phyloP scores from a whole-genome alignment of 306 rosid genomes.

The Citrullus colocynthis region DNA sequence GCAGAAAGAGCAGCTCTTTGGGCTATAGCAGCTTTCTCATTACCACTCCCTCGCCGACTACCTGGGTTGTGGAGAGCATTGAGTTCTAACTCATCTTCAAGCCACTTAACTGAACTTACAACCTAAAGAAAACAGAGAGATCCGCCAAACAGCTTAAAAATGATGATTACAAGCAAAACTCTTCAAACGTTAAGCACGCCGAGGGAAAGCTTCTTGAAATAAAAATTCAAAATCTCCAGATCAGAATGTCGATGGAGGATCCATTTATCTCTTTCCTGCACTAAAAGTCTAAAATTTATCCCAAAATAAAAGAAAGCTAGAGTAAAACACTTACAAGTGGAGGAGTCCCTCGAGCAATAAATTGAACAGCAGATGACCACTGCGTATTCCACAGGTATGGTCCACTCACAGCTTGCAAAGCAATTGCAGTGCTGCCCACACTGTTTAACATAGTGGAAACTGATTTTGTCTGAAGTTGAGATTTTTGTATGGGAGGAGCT shows the following conservation, averaged over 20 bases:
- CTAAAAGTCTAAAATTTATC: neutral
- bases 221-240: neutral
- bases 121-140: conserved; percentile 38
- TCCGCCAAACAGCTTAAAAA: conserved; percentile 4
- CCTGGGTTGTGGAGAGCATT: conserved; percentile 97
- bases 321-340: conserved; percentile 66
- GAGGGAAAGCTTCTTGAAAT: neutral
- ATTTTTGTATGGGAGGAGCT: conserved; percentile 82
- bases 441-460: conserved; percentile 73
- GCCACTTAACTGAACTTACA: conserved; percentile 99
- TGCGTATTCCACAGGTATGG: conserved; percentile 90
- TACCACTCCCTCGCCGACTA: conserved; percentile 77
- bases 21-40: conserved; percentile 86
- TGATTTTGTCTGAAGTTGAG: conserved; percentile 45
- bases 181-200: neutral
- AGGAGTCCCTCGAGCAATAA: conserved; percentile 94
- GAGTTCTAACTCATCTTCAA: conserved; percentile 94
- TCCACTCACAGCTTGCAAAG: conserved; percentile 92
- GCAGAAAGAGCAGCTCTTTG: conserved; percentile 93
- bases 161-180: neutral
- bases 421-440: conserved; percentile 63
- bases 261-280: neutral
- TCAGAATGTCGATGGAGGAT: neutral
- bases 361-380: conserved; percentile 84
- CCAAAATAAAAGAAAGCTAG: neutral